A percentile compares a stretch with the other conserved stretches of the same genome.
phyloP scores from a whole-genome alignment of 371 early-diverging fungal genomes.

The Saksenaea oblongispora region DNA sequence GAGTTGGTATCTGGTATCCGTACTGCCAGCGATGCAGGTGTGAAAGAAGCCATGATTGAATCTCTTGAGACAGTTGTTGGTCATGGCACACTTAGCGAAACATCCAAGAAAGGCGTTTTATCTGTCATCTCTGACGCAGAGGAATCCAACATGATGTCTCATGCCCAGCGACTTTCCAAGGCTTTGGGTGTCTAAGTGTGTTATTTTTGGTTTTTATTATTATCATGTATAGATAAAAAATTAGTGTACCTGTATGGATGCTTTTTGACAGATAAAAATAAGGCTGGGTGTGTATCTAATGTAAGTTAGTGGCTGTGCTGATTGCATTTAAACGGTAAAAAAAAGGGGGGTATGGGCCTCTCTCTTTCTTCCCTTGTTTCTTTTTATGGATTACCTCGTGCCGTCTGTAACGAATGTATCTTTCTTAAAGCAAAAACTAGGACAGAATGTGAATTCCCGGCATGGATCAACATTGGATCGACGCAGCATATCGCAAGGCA shows the following conservation, averaged over 20 bases:
- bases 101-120: constrained; percentile 59
- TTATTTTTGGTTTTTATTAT: neutral
- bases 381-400: constrained; percentile 6
- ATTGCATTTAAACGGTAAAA: neutral
- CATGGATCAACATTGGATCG: constrained; percentile 26
- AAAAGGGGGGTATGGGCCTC: neutral
- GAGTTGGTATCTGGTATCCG: constrained; percentile 82
- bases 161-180: constrained; percentile 31
- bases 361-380: constrained; percentile 7
- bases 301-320: neutral
- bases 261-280: too few species aligned
- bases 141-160: constrained; percentile 17
- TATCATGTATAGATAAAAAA: neutral
- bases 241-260: neutral
- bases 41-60: constrained; percentile 69
- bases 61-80: constrained; percentile 63
- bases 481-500: constrained; percentile 50
- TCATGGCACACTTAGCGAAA: constrained; percentile 59
- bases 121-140: constrained; percentile 42
- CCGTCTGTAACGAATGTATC: neutral
- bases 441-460: neutral
- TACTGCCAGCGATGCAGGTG: constrained; percentile 44
- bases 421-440: neutral
- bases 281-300: neutral
- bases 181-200: neutral